Evolutionary conservation across 2,329 filamentous ascomycete species (phyloP), one percentile per base, ranked within the genome.

Genomic region (Amesomyces nigricolor): DNA sequence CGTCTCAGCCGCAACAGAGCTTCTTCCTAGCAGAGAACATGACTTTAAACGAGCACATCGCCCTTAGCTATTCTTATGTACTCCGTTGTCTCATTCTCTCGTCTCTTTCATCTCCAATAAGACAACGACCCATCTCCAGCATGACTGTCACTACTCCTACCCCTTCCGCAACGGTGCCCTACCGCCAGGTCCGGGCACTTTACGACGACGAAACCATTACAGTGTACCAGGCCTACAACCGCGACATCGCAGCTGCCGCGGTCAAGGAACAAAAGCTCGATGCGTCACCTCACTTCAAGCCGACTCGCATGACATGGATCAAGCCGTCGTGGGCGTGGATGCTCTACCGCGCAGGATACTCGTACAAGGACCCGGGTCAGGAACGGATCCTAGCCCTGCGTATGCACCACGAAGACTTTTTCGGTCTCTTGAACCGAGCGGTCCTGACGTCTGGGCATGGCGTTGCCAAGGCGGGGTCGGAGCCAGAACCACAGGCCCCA

Each of bases 281-380:
- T 47, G 76, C 79, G 0, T 80, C 78, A 0, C 71, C 78, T 2
- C 68, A 73, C 6, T 85, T 84, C 68, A 72, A 68, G 13, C 70
- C 71, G n/a, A 67, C 67, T 1, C 76, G 82, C 50, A 85, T 83
- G 81, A 85, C 82, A 4, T 85, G 82, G 82, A 77, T 85, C 61
- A 85, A 85, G 63, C 81, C 81, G 0, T 79, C 75, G 56, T 86
- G 81, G 76, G 70, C 73, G 46, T 86, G 82, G 82, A 82, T 84
- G 76, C 77, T 83, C 68, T 85, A 86, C 64, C 80, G 82, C 47
- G 73, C 75, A 17, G 82, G 81, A 14, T 86, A 83, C 69, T 78
- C 78, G 0, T 75, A 72, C 66, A 85, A 85, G 62, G 79, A 82
- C 57, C 30, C 65, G 0, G 67, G 75, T 2, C 82, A 86, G 66